Base-by-base conservation (phyloP, 768 basidiomycete species). In the Imleria badia region DNA sequence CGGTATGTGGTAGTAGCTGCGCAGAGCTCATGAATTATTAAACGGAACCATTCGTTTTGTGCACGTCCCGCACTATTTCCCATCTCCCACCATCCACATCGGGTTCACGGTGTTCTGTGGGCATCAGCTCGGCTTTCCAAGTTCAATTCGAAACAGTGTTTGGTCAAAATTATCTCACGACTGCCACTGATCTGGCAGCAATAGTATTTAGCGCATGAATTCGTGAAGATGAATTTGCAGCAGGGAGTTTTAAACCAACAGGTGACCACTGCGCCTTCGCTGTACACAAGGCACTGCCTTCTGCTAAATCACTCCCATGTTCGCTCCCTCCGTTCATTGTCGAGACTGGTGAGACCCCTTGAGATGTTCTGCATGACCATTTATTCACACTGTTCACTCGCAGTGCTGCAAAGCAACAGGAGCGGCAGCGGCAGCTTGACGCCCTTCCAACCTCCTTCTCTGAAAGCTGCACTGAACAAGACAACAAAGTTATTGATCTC, bases 361-460 rank as follows among this genome's bases (percentile, higher is more conserved):
- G 3, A 29, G n/a, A 35, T 19, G 19, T 31, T 54, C 20, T 4
- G 5, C n/a, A 14, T 6, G 6, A 45, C 54, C 8, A 6, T 20
- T 36, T 19, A 12, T 45, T 58, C 20, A 51, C 46, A 19, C 10
- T 7, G 0, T 47, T 7, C n/a, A n/a, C n/a, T n/a, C n/a, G n/a
- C 51, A 76, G 76, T 39, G 56, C 59, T 39, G 59, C 64, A 20
- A 78, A 77, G 56, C 74, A 70, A 29, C 64, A 63, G 22, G 67
- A 73, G 45, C 66, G 71, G 3, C 67, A 59, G 29, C 47, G 56
- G 20, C 62, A 67, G 47, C 60, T 76, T 13, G 63, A 65, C 12
- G 55, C 57, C 30, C 68, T 72, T 45, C 70, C 74, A 5, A 3
- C 57, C 0, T 51, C 64, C 10, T 76, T 72, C 55, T 60, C 56